Percentiles rank a stretch among this genome's conserved stretches.
Evolutionary conservation across 73 alveolate genomes (phyloP).

Genomic region (Tetrahymena thermophila): DNA sequence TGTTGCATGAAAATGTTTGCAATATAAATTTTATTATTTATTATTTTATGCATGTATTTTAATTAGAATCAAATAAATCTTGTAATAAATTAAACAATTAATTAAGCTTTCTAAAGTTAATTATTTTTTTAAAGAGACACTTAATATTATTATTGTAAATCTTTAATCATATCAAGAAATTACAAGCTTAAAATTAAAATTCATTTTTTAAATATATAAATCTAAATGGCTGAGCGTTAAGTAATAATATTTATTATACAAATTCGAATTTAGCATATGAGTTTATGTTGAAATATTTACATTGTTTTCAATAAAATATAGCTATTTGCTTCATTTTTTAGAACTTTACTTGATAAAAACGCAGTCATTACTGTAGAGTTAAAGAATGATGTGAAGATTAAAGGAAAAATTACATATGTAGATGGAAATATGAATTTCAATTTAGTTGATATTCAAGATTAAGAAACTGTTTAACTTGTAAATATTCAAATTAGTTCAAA

Average conservation of each 20-base stretch:
- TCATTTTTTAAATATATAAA: neutral
- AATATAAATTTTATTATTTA: too few relatives aligned
- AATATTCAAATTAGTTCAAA: neutral
- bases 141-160: neutral
- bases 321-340: slow-evolving; percentile 12
- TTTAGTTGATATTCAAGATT: slow-evolving; percentile 10
- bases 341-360: slow-evolving; percentile 18
- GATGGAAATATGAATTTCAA: slow-evolving; percentile 38
- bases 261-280: neutral
- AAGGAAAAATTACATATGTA: slow-evolving; percentile 33
- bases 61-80: too few relatives aligned
- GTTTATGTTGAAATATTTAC: neutral
- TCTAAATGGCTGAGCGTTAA: neutral
- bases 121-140: neutral
- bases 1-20: too few relatives aligned
- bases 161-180: neutral
- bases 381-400: slow-evolving; percentile 20
- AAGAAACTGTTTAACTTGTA: neutral
- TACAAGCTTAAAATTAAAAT: neutral
- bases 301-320: neutral
- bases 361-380: slow-evolving; percentile 25
- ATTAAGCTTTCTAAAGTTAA: neutral
- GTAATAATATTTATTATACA: neutral
- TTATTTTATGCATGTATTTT: too few relatives aligned
- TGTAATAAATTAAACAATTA: neutral